Conservation (phyloP, 2,329 filamentous ascomycete species). For the Fragosphaeria purpurea region DNA sequence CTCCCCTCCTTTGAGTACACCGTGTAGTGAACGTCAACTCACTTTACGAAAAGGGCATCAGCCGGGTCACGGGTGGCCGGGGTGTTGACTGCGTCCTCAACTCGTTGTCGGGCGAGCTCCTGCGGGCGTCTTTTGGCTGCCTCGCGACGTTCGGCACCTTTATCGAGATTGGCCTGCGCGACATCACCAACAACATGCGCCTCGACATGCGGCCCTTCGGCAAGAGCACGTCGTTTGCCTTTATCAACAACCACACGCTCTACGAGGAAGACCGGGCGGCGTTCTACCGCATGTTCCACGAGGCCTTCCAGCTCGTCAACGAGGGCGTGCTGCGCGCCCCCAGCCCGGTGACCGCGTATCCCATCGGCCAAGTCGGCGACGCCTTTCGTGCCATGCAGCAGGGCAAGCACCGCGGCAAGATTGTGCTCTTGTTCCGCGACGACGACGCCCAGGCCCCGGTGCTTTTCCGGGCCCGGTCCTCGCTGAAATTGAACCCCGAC, state of each 20-base stretch:
- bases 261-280: not conserved
- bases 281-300: no score
- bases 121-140: slow-evolving; percentile 20
- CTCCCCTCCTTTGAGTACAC: no score
- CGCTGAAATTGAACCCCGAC: not conserved
- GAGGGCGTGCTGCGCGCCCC: no score
- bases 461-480: not conserved
- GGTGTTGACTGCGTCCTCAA: slow-evolving; percentile 4
- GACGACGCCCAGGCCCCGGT: slow-evolving; percentile 13
- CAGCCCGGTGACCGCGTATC: no score
- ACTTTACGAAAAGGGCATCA: not conserved
- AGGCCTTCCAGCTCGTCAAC: no score
- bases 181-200: slow-evolving; percentile 19
- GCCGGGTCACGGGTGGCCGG: not conserved
- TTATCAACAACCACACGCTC: slow-evolving; percentile 17
- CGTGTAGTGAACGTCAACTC: no score
- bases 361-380: slow-evolving; percentile 25
- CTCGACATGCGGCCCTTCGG: slow-evolving; percentile 27
- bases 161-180: slow-evolving; percentile 22
- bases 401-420: slow-evolving; percentile 29
- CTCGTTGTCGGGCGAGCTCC: slow-evolving; percentile 15
- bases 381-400: slow-evolving; percentile 32
- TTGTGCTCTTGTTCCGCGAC: slow-evolving; percentile 16
- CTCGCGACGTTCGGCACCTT: slow-evolving; percentile 22
- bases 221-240: slow-evolving; percentile 8